Conservation (phyloP, 371 early-diverging fungal genomes). For the Saksenaea vasiformis region DNA sequence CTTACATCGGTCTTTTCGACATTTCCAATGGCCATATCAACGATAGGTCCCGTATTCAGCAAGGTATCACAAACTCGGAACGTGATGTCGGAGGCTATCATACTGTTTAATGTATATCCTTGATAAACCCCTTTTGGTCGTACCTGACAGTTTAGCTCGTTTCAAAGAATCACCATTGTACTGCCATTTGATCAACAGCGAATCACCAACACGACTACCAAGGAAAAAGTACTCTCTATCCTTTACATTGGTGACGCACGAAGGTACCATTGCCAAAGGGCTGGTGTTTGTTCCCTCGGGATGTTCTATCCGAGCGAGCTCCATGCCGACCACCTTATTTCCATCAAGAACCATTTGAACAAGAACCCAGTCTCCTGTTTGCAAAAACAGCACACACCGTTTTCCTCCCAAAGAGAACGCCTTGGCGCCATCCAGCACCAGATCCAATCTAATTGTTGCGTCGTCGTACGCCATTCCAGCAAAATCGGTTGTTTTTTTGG, state of each 20-base stretch:
- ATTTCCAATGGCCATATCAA: constrained; percentile 76
- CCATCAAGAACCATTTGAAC: constrained; percentile 75
- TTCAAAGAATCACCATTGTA: constrained; percentile 13
- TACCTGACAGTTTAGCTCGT: constrained; percentile 9
- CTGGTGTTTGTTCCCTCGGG: constrained; percentile 11
- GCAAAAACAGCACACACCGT: constrained; percentile 57
- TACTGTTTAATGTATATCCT: neutral
- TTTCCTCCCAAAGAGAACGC: constrained; percentile 55
- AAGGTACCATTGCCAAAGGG: constrained; percentile 43
- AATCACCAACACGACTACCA: constrained; percentile 80
- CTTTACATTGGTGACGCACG: constrained; percentile 62
- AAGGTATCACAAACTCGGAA: constrained; percentile 80
- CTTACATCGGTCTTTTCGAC: constrained; percentile 37
- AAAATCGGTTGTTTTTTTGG: constrained; percentile 53
- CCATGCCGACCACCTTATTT: constrained; percentile 51
- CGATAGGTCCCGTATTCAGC: constrained; percentile 79
- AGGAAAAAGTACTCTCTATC: constrained; percentile 73
- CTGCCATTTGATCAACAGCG: constrained; percentile 73
- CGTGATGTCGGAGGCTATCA: constrained; percentile 33
- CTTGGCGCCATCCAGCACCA: constrained; percentile 60
- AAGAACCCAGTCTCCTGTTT: constrained; percentile 71
- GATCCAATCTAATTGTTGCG: constrained; percentile 22
- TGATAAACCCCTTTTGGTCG: neutral
- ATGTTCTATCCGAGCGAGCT: constrained; percentile 30
- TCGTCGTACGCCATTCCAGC: constrained; percentile 50